phyloP scores from a whole-genome alignment of 306 rosid species.

The Styphnolobium japonicum region DNA sequence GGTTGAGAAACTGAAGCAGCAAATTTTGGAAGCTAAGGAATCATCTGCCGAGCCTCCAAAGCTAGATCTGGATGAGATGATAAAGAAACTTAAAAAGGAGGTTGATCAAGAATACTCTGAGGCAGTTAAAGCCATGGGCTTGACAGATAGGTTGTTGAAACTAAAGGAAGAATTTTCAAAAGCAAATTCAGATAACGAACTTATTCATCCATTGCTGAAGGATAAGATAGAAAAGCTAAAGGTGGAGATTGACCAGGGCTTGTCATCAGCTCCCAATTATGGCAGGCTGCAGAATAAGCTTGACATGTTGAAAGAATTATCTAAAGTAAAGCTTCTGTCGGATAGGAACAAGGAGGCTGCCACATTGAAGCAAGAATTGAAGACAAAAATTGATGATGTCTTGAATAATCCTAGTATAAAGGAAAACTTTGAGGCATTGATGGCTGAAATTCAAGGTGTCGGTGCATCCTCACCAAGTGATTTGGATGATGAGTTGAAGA shows the following conservation, averaged over 20 bases:
- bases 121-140: constrained; percentile 61
- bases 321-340: constrained; percentile 43
- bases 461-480: constrained; percentile 43
- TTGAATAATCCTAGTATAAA: constrained; percentile 49
- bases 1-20: constrained; percentile 56
- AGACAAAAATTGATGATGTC: constrained; percentile 41
- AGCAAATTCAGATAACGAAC: constrained; percentile 46
- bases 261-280: constrained; percentile 62
- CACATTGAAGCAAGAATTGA: constrained; percentile 55
- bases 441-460: constrained; percentile 55
- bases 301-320: constrained; percentile 60
- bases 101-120: constrained; percentile 58
- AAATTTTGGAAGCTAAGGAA: constrained; percentile 44
- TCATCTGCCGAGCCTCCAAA: constrained; percentile 45
- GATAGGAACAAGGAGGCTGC: constrained; percentile 39
- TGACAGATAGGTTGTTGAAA: constrained; percentile 48
- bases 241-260: constrained; percentile 50
- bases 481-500: constrained; percentile 60
- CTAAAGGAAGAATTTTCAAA: constrained; percentile 56
- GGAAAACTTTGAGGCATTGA: constrained; percentile 53
- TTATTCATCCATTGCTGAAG: constrained; percentile 49
- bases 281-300: constrained; percentile 52
- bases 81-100: constrained; percentile 59
- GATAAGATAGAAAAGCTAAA: constrained; percentile 60
- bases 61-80: constrained; percentile 47